Percentiles rank a stretch among this genome's conserved stretches.
phyloP scores from a whole-genome alignment of 2,329 filamentous ascomycete species.

The Arthrobotrys musiformis region DNA sequence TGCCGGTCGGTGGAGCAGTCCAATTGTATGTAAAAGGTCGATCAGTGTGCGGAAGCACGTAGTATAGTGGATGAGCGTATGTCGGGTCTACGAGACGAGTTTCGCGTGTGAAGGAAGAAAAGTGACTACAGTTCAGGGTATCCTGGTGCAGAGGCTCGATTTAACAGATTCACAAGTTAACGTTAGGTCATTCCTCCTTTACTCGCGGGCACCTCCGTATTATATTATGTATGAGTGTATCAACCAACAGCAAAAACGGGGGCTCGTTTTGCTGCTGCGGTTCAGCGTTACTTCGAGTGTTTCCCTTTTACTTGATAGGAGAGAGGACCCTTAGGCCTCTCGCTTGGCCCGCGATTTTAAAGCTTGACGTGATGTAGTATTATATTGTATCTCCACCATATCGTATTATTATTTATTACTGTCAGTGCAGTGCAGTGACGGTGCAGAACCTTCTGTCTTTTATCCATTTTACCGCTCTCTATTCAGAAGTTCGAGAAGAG shows the following conservation, averaged over 20 bases:
- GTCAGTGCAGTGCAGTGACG: constrained; percentile 28
- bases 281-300: neutral
- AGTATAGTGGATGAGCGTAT: neutral
- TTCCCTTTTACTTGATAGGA: constrained; percentile 14
- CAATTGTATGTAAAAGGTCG: neutral
- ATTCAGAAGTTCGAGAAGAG: constrained; percentile 11
- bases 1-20: constrained; percentile 31
- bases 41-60: neutral
- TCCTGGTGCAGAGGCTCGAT: constrained; percentile 28
- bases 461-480: constrained; percentile 39
- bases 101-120: constrained; percentile 29
- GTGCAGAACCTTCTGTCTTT: constrained; percentile 12
- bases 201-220: constrained; percentile 43
- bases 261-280: constrained; percentile 49
- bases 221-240: constrained; percentile 32
- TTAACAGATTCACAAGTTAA: constrained; percentile 11
- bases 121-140: constrained; percentile 22
- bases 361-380: constrained; percentile 7
- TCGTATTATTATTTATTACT: neutral
- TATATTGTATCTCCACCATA: neutral
- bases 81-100: constrained; percentile 21
- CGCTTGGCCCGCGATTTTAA: neutral
- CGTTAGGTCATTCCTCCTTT: constrained; percentile 5
- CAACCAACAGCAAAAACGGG: constrained; percentile 15
- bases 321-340: neutral